Base-by-base conservation (phyloP, 768 basidiomycete genomes). In the Mycena capillaripes region DNA sequence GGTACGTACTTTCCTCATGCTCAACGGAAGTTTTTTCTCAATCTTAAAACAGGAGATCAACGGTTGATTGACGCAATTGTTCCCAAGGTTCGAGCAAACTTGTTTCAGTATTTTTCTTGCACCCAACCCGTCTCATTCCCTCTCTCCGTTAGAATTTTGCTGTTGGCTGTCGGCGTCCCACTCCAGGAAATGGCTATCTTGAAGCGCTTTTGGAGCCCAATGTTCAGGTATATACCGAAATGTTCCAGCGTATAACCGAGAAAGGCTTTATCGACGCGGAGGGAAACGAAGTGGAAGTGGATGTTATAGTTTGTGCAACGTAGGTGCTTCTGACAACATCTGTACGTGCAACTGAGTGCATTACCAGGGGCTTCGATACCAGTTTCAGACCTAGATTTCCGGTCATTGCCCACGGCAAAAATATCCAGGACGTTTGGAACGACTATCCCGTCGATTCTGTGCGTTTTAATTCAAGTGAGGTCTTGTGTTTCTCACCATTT, bases 161-260 rank as follows among this genome's bases (percentile, higher is more conserved):
- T 11, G 85, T 88, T 23, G 85, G 82, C 4, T 89, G 88, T 77
- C 80, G 87, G 30, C 79, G 88, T 19, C 80, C 88, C 17, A 89
- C 88, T 0, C 86, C 87, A 3, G 88, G 87, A 1, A 86, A 86
- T 4, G 87, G 88, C 10, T 89, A 88, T 72, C 80, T 89, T 50
- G 86, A 89, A 70, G 86, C 88, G 0, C 78, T 89, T 4, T 82
- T 83, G 56, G 81, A 84, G 74, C 83, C 85, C 65, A 88, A 89
- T 66, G 88, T 86, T 67, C 57, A 83, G 25, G 86, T 86, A 42
- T 77, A 85, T 38, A 78, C 85, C 0, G 79, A 82, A 16, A 78
- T 80, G 53, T 88, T 89, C 75, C 82, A 81, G 71, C 80, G 81
- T 9, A 74, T 89, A 66, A 88, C 86, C 0, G 79, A 79, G 38